Conservation (phyloP, 2,329 filamentous ascomycete genomes). For the Zalaria obscura region DNA sequence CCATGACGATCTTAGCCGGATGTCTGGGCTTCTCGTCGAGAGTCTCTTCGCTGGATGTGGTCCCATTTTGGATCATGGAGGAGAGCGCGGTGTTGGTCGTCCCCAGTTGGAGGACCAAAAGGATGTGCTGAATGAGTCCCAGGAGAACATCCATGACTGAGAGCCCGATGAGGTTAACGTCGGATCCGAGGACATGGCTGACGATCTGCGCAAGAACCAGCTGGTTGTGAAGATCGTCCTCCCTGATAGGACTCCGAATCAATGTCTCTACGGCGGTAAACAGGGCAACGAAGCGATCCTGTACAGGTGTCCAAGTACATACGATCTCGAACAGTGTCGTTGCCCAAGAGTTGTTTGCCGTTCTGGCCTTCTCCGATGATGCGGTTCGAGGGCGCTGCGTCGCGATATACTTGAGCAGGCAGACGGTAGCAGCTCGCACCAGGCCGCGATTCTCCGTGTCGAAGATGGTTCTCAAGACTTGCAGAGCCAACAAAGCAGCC, state of each 20-base stretch:
- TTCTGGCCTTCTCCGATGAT: conserved; percentile 26
- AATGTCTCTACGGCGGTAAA: conserved; percentile 69
- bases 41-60: not conserved
- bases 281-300: conserved; percentile 84
- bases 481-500: conserved; percentile 68
- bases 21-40: conserved; percentile 2
- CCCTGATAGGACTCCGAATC: conserved; percentile 50
- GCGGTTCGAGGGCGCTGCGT: conserved; percentile 7
- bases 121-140: conserved; percentile 70
- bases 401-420: conserved; percentile 60
- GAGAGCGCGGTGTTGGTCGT: conserved; percentile 1
- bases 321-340: conserved; percentile 68
- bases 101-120: conserved; percentile 56
- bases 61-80: not conserved
- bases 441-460: conserved; percentile 68
- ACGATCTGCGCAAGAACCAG: conserved; percentile 65
- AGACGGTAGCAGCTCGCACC: conserved; percentile 60
- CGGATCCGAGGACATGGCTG: conserved; percentile 67
- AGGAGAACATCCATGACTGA: conserved; percentile 92
- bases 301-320: conserved; percentile 79
- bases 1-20: conserved; percentile 16
- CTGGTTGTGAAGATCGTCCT: conserved; percentile 60
- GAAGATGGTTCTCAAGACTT: conserved; percentile 79
- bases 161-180: conserved; percentile 85
- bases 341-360: conserved; percentile 53